phyloP scores from a whole-genome alignment of 2,329 filamentous ascomycete genomes.

The Leptographium flavum region DNA sequence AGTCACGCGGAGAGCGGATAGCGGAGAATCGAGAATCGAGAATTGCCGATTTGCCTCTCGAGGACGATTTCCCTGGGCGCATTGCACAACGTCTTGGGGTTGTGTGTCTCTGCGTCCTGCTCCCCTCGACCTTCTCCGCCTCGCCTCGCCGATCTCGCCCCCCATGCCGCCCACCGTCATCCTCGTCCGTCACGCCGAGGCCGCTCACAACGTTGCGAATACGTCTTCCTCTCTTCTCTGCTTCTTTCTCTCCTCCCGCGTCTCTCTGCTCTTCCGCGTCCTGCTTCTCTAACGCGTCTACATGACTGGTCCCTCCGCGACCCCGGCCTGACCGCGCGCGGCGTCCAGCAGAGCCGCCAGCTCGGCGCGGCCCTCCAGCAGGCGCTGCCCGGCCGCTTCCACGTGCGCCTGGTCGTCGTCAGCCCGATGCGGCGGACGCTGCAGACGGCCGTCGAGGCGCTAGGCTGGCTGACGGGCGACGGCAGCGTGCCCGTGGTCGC shows the following conservation, averaged over 20 bases:
- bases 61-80: no score
- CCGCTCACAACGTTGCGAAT: slow-evolving; percentile 38
- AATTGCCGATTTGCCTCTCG: no score
- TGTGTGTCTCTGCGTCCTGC: not conserved
- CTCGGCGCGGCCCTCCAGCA: slow-evolving; percentile 28
- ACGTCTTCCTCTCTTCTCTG: slow-evolving; percentile 14
- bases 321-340: slow-evolving; percentile 34
- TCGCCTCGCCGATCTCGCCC: not conserved
- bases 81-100: no score
- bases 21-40: no score
- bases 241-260: not conserved
- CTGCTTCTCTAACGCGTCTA: slow-evolving; percentile 13
- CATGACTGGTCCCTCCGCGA: slow-evolving; percentile 35
- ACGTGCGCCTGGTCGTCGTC: slow-evolving; percentile 41
- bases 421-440: slow-evolving; percentile 53
- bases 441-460: slow-evolving; percentile 43
- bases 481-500: slow-evolving; percentile 33
- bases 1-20: no score
- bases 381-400: slow-evolving; percentile 25
- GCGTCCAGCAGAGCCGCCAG: slow-evolving; percentile 30
- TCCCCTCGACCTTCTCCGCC: not conserved
- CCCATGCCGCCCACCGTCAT: slow-evolving; percentile 49
- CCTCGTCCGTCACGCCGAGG: slow-evolving; percentile 79
- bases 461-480: slow-evolving; percentile 41
- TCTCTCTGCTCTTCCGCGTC: not conserved